These are phyloP conservation scores for Bullera alba DNA, from an alignment of 768 basidiomycete species.

Conservation along the genomic window DNA sequence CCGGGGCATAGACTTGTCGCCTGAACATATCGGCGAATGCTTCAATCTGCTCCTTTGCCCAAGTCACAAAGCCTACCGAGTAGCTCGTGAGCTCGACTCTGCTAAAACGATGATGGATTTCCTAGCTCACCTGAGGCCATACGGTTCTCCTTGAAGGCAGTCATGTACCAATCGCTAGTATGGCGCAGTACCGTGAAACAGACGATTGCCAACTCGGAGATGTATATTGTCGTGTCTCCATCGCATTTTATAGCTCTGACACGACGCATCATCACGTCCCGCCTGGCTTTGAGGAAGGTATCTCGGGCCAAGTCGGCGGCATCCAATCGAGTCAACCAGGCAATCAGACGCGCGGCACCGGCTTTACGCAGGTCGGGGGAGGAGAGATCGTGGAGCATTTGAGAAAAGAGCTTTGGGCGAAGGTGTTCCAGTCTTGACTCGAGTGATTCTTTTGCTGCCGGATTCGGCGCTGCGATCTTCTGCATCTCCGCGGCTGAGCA, in stretches of 20 bases:
- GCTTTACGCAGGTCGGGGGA: constrained; percentile 71
- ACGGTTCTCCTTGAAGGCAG: constrained; percentile 90
- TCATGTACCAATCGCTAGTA: constrained; percentile 95
- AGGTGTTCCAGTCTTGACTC: constrained; percentile 58
- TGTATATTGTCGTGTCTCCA: constrained; percentile 75
- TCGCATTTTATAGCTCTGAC: constrained; percentile 85
- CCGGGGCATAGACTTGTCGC: constrained; percentile 82
- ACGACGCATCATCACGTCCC: constrained; percentile 64
- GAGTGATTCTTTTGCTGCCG: constrained; percentile 42
- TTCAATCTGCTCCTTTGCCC: constrained; percentile 82
- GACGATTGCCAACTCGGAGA: constrained; percentile 79
- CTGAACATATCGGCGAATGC: constrained; percentile 75
- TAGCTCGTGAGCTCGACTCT: background rate
- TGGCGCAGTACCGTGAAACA: constrained; percentile 93
- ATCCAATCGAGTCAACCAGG: constrained; percentile 66
- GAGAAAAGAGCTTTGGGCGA: constrained; percentile 60
- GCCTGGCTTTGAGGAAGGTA: constrained; percentile 73
- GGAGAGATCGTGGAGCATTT: constrained; percentile 67
- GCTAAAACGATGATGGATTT: background rate
- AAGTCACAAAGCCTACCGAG: constrained; percentile 75
- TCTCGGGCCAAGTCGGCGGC: constrained; percentile 70
- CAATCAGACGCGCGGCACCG: constrained; percentile 61
- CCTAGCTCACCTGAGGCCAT: constrained; percentile 72
- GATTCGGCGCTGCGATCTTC: constrained; percentile 38
- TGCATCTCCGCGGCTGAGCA: constrained; percentile 42